A percentile compares a stretch with the other conserved stretches of the same genome.
Conservation (phyloP, 2,329 filamentous ascomycete genomes). For the Paramyrothecium sp. region DNA sequence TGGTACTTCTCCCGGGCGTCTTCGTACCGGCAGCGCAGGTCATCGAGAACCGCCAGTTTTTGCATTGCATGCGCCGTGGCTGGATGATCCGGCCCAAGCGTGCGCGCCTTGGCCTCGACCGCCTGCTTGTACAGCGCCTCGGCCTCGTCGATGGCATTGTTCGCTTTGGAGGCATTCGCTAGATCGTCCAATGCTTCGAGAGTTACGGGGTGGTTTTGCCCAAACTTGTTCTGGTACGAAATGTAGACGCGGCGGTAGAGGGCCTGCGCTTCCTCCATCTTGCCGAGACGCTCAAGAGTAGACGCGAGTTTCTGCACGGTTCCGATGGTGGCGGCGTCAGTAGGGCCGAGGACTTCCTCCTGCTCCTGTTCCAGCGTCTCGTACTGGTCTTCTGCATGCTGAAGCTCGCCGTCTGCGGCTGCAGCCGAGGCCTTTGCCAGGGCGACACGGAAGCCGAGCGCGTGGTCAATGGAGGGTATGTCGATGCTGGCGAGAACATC, state of each 20-base stretch:
- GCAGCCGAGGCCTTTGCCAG: slow-evolving; percentile 18
- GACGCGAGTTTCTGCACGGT: slow-evolving; percentile 21
- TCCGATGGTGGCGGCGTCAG: slow-evolving; percentile 18
- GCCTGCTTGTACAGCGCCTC: slow-evolving; percentile 22
- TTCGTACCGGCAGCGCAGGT: slow-evolving; percentile 15
- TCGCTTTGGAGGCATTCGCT: slow-evolving; percentile 17
- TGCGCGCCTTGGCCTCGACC: slow-evolving; percentile 13
- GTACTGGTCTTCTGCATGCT: slow-evolving; percentile 15
- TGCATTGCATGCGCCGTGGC: slow-evolving; percentile 4
- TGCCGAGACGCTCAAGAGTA: slow-evolving; percentile 17
- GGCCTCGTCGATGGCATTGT: slow-evolving; percentile 23
- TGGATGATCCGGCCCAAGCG: neutral
- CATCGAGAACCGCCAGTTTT: slow-evolving; percentile 22
- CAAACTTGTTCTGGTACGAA: slow-evolving; percentile 19
- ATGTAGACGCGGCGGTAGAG: slow-evolving; percentile 12
- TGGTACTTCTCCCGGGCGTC: slow-evolving; percentile 18
- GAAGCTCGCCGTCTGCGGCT: slow-evolving; percentile 15
- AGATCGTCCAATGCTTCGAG: slow-evolving; percentile 24
- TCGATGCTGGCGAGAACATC: slow-evolving; percentile 17
- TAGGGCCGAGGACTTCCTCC: slow-evolving; percentile 17
- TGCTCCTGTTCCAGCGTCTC: slow-evolving; percentile 18
- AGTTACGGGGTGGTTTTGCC: slow-evolving; percentile 21
- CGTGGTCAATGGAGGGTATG: slow-evolving; percentile 17
- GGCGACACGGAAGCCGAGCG: slow-evolving; percentile 18
- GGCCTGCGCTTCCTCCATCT: slow-evolving; percentile 19